Evolutionary conservation across 139 green algal species (phyloP).

Genomic region (Tetraselmis striata): DNA sequence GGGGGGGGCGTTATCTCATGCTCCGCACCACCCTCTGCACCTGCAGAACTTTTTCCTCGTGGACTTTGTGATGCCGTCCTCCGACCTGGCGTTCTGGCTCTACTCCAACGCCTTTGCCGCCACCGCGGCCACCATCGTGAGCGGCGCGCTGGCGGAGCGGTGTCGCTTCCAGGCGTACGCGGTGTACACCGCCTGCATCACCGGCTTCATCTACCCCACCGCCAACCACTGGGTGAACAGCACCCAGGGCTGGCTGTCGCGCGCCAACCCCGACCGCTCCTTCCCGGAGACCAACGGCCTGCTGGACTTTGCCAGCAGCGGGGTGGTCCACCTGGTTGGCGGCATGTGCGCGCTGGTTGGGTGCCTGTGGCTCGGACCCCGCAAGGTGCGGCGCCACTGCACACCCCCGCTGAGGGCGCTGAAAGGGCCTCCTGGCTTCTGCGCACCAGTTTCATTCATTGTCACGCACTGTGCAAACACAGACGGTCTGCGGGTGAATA

Average conservation of each 20-base stretch:
- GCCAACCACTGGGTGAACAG: slow-evolving; percentile 41
- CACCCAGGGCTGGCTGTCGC: neutral
- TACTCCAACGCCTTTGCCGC: slow-evolving; percentile 31
- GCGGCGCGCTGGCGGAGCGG: slow-evolving; percentile 43
- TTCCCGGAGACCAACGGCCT: neutral
- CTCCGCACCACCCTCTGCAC: no score
- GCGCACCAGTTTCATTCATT: no score
- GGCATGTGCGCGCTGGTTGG: neutral
- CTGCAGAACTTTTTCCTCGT: slow-evolving; percentile 17
- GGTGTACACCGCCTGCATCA: slow-evolving; percentile 45
- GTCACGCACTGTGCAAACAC: no score
- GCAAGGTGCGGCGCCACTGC: neutral
- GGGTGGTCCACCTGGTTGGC: neutral
- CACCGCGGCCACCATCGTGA: slow-evolving; percentile 34
- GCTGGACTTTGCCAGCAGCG: neutral
- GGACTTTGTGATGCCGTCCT: slow-evolving; percentile 23
- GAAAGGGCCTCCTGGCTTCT: no score
- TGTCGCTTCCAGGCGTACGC: slow-evolving; percentile 40
- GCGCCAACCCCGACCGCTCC: neutral
- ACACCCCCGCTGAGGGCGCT: no score
- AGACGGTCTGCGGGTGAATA: no score
- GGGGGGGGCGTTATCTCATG: no score
- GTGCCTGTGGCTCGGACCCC: neutral
- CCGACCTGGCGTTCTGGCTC: slow-evolving; percentile 10
- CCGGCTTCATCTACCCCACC: slow-evolving; percentile 56